These are phyloP conservation scores for Elsinoe arachidis DNA, from an alignment of 2,329 filamentous ascomycete species.

Conservation along the genomic window DNA sequence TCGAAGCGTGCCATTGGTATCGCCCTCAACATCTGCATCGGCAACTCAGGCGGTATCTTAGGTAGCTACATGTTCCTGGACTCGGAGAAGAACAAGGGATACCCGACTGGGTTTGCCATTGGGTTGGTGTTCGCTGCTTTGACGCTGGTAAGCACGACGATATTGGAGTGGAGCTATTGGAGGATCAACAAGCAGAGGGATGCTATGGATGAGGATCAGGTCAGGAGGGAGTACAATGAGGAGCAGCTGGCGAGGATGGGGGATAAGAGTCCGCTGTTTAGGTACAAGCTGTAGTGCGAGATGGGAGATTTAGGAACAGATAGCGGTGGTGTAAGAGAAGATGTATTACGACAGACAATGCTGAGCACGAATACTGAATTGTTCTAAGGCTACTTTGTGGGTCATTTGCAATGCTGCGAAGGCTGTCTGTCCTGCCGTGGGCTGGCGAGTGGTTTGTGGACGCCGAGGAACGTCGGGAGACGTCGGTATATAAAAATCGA, in stretches of 20 bases:
- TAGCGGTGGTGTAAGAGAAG: no score
- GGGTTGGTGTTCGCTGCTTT: slow-evolving; percentile 24
- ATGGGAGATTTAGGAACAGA: no score
- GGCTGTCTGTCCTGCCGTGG: no score
- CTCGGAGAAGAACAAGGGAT: slow-evolving; percentile 11
- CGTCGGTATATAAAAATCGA: no score
- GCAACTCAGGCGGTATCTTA: slow-evolving; percentile 35
- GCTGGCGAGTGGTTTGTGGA: no score
- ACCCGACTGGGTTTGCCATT: slow-evolving; percentile 29
- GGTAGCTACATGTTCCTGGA: slow-evolving; percentile 32
- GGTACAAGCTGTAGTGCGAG: slow-evolving; percentile 24
- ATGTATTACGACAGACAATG: no score
- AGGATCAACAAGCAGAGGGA: slow-evolving; percentile 29
- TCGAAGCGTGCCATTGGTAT: slow-evolving; percentile 32
- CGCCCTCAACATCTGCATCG: slow-evolving; percentile 32
- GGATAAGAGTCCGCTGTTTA: slow-evolving; percentile 32
- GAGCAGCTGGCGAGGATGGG: slow-evolving; percentile 31
- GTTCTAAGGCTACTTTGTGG: no score
- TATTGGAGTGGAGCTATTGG: slow-evolving; percentile 26
- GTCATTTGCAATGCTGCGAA: no score
- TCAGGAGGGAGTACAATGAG: slow-evolving; percentile 28
- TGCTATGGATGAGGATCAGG: slow-evolving; percentile 27
- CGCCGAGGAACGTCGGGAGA: no score
- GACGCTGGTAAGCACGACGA: slow-evolving; percentile 20
- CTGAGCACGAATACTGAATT: no score